Base-by-base conservation (phyloP, 2,329 filamentous ascomycete species). In the Didymella pinodella region DNA sequence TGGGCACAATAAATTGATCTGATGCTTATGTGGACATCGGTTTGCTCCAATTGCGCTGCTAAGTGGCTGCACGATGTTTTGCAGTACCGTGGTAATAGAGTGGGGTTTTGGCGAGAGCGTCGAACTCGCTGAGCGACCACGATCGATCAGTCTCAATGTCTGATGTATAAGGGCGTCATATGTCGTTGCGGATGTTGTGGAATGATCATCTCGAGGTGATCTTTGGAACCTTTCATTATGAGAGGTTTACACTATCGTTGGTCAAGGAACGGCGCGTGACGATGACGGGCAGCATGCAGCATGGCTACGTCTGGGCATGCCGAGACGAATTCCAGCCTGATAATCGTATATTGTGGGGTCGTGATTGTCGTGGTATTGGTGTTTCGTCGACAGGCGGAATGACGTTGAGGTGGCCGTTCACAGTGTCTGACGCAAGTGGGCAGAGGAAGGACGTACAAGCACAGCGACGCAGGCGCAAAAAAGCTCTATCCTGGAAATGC, bases 11-110 rank as follows among this genome's bases (percentile, higher is more conserved):
- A 22, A 2, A 26, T n/a, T 1, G 16, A 14, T 4, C n/a, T 20
- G 8, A 25, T 28, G 29, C 20, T 44, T 31, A 12, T n/a, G 8
- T 11, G 6, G 31, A 46, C n/a, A 11, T 14, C 10, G 22, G 12
- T 2, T n/a, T 40, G n/a, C 5, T 38, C 22, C 28, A 4, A 12
- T 11, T 11, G 44, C 25, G 7, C 12, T n/a, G 41, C 25, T 22
- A 25, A 44, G 41, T 28, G n/a, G 6, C 25, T 44, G 41, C 41
- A 10, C 18, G 7, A n/a, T 25, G 20, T 7, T 12, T 31, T 10
- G 25, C 32, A 31, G 50, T 46, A 34, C 50, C 50, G 36, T 47
- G 50, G 50, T 34, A 31, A n/a, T 2, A 18, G 45, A 31, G 50
- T 11, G 50, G 43, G 50, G 50, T 11, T 16, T 11, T 12, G 38